A percentile compares a stretch with the other conserved stretches of the same genome.
Evolutionary conservation across 2,329 filamentous ascomycete species (phyloP).

Genomic region (Talaromyces sp.): DNA sequence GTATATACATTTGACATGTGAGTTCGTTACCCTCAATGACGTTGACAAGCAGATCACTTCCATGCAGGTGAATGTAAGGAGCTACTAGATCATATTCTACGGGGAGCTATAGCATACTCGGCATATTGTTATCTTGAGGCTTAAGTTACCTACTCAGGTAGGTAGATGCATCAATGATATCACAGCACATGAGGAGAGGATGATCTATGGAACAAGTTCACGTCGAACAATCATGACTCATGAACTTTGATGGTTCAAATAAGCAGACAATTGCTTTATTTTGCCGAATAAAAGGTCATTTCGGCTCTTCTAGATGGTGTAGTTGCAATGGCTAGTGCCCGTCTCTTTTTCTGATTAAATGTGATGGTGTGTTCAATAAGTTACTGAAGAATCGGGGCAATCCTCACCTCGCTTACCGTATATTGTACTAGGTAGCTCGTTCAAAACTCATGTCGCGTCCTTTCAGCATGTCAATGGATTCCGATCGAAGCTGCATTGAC

Average conservation of each 20-base stretch:
- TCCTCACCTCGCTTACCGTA: background rate
- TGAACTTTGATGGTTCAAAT: background rate
- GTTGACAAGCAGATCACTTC: background rate
- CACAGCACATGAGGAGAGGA: slow-evolving; percentile 1
- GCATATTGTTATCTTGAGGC: background rate
- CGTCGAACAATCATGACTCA: background rate
- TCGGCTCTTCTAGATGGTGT: background rate
- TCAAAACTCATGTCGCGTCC: background rate
- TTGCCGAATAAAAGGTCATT: background rate
- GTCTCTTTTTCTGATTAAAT: background rate
- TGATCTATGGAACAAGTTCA: background rate
- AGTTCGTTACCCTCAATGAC: background rate
- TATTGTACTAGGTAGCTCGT: background rate
- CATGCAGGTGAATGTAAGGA: background rate
- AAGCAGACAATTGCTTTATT: background rate
- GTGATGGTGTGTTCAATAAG: background rate
- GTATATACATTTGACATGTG: slow-evolving; percentile 2
- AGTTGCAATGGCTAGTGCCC: background rate
- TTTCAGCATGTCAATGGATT: background rate
- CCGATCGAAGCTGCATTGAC: background rate
- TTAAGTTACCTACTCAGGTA: no score
- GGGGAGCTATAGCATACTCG: background rate
- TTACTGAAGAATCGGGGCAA: background rate
- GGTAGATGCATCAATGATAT: background rate
- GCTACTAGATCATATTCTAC: background rate